Evolutionary conservation across 805 yeast genomes (phyloP).

Genomic region (Myxozyma monticola): DNA sequence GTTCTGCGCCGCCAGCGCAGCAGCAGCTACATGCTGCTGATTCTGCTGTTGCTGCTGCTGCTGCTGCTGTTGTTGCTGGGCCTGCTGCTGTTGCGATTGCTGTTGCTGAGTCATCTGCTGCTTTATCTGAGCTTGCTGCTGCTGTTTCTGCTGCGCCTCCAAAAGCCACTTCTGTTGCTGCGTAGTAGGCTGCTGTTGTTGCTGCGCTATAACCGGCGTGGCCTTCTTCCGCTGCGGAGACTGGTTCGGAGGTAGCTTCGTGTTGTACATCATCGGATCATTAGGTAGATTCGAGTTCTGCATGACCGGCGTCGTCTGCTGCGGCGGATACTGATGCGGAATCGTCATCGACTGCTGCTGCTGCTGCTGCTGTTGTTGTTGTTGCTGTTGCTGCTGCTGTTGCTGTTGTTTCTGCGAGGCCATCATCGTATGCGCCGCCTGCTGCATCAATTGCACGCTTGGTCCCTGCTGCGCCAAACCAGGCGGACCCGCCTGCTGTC

Average conservation of each 20-base stretch:
- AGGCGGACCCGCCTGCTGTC: neutral
- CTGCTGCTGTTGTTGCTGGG: slow-evolving; percentile 12
- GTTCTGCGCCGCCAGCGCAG: neutral
- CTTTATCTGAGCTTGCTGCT: slow-evolving; percentile 12
- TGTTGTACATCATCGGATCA: neutral
- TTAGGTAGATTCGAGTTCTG: slow-evolving; percentile 2
- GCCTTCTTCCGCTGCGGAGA: slow-evolving; percentile 19
- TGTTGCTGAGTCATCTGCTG: slow-evolving; percentile 3
- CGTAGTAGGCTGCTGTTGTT: slow-evolving; percentile 10
- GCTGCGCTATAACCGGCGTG: slow-evolving; percentile 6
- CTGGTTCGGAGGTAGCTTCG: slow-evolving; percentile 1
- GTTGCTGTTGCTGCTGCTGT: slow-evolving; percentile 9
- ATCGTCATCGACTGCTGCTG: slow-evolving; percentile 21
- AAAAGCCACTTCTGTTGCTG: slow-evolving; percentile 6
- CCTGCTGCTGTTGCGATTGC: slow-evolving; percentile 7
- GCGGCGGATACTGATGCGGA: slow-evolving; percentile 18
- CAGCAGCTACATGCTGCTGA: neutral
- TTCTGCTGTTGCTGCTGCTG: slow-evolving; percentile 6
- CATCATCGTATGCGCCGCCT: neutral
- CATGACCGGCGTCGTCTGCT: slow-evolving; percentile 15
- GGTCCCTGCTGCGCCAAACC: neutral
- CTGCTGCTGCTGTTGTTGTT: slow-evolving; percentile 7
- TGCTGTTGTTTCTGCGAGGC: slow-evolving; percentile 13
- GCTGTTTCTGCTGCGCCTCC: slow-evolving; percentile 14
- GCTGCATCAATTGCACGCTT: too few species aligned